These are phyloP conservation scores for Dendrobium chrysotoxum DNA, from an alignment of 106 monocot genomes.

Conservation along the genomic window DNA sequence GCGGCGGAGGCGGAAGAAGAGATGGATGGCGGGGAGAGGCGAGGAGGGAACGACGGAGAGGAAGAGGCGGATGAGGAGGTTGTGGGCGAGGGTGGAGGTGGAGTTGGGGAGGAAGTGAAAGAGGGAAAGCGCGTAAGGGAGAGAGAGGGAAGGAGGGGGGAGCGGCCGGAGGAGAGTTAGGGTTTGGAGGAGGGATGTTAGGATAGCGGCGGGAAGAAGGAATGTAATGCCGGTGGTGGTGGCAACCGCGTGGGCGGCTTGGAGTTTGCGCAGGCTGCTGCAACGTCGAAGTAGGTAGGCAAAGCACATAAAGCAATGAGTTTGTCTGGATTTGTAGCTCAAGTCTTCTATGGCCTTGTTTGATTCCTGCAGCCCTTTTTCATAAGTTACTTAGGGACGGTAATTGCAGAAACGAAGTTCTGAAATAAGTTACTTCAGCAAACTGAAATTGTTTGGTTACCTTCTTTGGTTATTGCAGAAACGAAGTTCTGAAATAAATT, in stretches of 20 bases:
- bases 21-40: constrained; percentile 16
- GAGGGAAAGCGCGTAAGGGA: constrained; percentile 21
- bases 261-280: constrained; percentile 12
- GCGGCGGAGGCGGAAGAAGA: constrained; percentile 30
- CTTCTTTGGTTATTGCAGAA: too few species aligned
- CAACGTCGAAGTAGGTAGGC: constrained; percentile 5
- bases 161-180: constrained; percentile 12
- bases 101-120: constrained; percentile 17
- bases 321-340: too few species aligned
- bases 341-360: too few species aligned
- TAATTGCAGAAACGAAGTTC: too few species aligned
- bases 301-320: neutral
- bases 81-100: constrained; percentile 36
- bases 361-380: too few species aligned
- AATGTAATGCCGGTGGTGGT: constrained; percentile 7
- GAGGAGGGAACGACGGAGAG: constrained; percentile 14
- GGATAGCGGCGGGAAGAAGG: neutral
- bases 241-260: constrained; percentile 20
- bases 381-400: too few species aligned
- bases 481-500: too few species aligned
- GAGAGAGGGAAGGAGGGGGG: constrained; percentile 2
- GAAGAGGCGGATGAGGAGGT: constrained; percentile 31
- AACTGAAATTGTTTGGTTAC: too few species aligned
- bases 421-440: too few species aligned
- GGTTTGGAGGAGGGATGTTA: constrained; percentile 9